phyloP scores from a whole-genome alignment of 2,329 filamentous ascomycete genomes.

The Ophiostoma himal-ulmi region DNA sequence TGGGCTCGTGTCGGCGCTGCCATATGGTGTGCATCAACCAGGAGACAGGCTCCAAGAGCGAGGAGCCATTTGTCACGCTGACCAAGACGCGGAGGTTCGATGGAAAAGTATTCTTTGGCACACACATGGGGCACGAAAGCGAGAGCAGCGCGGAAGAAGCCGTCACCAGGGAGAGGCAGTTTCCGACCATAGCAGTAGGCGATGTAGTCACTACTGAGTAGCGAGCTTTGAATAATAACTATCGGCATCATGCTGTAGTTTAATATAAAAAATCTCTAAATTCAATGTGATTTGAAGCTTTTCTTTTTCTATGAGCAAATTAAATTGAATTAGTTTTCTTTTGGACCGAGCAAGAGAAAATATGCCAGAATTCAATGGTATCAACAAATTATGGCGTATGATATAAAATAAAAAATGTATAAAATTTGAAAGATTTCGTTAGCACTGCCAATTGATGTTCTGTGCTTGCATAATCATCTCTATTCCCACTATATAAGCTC shows the following conservation, averaged over 20 bases:
- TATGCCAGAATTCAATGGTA: too few relatives aligned
- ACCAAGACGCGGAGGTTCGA: constrained; percentile 78
- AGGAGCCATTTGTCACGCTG: constrained; percentile 84
- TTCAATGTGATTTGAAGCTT: too few relatives aligned
- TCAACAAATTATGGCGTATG: too few relatives aligned
- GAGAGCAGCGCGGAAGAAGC: background rate
- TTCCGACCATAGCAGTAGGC: constrained; percentile 46
- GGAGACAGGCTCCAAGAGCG: constrained; percentile 65
- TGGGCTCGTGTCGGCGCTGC: constrained; percentile 81
- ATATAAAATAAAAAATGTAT: too few relatives aligned
- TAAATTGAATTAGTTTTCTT: too few relatives aligned
- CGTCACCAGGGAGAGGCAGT: constrained; percentile 32
- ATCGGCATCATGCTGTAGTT: too few relatives aligned
- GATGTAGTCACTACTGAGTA: constrained; percentile 32
- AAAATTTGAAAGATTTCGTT: too few relatives aligned
- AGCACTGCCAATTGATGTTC: too few relatives aligned
- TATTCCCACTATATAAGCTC: background rate
- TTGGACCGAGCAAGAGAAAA: too few relatives aligned
- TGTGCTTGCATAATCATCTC: too few relatives aligned
- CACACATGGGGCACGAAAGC: constrained; percentile 58
- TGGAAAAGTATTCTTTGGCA: constrained; percentile 84
- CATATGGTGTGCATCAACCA: constrained; percentile 97
- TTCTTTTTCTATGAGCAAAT: too few relatives aligned
- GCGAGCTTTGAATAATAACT: background rate
- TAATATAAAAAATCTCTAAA: too few relatives aligned